phyloP scores from a whole-genome alignment of 495 filamentous ascomycete species.

The Penicillium longicatenatum region DNA sequence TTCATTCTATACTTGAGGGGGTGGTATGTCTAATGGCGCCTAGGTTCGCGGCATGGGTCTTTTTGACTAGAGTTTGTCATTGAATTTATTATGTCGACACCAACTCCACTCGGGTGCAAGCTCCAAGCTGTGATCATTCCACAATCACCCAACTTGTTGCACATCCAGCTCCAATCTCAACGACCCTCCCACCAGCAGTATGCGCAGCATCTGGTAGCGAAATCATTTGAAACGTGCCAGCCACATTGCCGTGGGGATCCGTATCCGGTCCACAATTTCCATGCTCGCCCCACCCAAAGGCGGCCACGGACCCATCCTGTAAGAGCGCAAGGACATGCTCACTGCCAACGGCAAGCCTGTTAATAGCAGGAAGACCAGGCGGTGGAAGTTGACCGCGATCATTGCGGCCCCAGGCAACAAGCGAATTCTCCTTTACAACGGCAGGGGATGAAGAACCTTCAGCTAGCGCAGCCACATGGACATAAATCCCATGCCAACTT shows the following conservation, averaged over 20 bases:
- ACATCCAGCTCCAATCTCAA: constrained; percentile 76
- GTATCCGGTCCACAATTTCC: constrained; percentile 83
- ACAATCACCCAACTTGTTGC: constrained; percentile 82
- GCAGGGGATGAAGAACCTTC: not conserved
- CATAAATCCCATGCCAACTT: constrained; percentile 81
- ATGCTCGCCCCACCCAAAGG: constrained; percentile 97
- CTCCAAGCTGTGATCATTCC: constrained; percentile 22
- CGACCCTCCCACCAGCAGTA: constrained; percentile 34
- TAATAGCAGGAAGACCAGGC: constrained; percentile 47
- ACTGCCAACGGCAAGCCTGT: constrained; percentile 74
- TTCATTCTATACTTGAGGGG: not conserved
- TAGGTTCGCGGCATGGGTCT: constrained; percentile 48
- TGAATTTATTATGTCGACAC: not conserved
- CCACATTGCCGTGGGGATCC: constrained; percentile 63
- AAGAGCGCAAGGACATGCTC: constrained; percentile 79
- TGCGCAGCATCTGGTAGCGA: constrained; percentile 37
- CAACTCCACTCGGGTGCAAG: not conserved
- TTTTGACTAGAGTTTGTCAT: constrained; percentile 37
- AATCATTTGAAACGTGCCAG: constrained; percentile 63
- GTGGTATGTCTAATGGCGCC: constrained; percentile 16
- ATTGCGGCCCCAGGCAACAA: constrained; percentile 68
- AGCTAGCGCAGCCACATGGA: constrained; percentile 38
- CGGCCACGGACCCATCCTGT: constrained; percentile 58
- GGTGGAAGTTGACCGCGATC: constrained; percentile 83
- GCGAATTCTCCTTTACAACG: not conserved